Percentiles rank a stretch among this genome's conserved stretches.
Conservation (phyloP, 2,329 filamentous ascomycete species). For the Neofusicoccum umdonicola region DNA sequence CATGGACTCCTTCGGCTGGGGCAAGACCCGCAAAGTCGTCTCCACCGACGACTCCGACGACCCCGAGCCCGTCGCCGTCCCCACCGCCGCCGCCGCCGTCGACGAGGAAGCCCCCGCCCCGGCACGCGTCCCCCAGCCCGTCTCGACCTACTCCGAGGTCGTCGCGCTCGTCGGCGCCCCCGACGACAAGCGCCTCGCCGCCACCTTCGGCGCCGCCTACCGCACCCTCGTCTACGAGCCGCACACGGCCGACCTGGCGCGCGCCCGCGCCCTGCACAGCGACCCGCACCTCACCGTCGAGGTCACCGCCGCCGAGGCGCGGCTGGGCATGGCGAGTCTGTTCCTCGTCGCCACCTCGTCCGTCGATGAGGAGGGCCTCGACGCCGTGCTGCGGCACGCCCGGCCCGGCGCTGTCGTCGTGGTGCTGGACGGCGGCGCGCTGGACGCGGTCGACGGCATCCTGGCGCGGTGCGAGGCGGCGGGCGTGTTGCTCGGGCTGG, state of each 20-base stretch:
- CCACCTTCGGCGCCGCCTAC: neutral
- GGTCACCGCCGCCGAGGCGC: neutral
- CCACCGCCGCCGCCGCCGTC: neutral
- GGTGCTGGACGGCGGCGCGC: neutral
- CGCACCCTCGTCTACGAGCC: conserved; percentile 1
- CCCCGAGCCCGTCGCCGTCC: neutral
- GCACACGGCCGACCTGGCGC: neutral
- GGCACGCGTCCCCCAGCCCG: neutral
- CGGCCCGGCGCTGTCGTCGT: neutral
- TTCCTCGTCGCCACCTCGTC: neutral
- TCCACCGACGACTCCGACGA: conserved; percentile 15
- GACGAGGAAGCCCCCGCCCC: neutral
- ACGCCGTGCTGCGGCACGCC: neutral
- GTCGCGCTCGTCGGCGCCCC: neutral
- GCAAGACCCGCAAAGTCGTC: conserved; percentile 38
- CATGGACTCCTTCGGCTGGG: conserved; percentile 49
- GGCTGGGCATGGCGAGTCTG: neutral
- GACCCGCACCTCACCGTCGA: neutral
- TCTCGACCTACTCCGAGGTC: neutral
- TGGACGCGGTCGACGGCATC: neutral
- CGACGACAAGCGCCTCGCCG: neutral
- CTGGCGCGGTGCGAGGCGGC: neutral
- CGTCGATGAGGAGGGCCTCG: neutral
- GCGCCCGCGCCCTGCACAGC: neutral
- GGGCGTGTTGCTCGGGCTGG: neutral